Conservation (phyloP, 1,139 yeast species). For the Petasospora fabianii region DNA sequence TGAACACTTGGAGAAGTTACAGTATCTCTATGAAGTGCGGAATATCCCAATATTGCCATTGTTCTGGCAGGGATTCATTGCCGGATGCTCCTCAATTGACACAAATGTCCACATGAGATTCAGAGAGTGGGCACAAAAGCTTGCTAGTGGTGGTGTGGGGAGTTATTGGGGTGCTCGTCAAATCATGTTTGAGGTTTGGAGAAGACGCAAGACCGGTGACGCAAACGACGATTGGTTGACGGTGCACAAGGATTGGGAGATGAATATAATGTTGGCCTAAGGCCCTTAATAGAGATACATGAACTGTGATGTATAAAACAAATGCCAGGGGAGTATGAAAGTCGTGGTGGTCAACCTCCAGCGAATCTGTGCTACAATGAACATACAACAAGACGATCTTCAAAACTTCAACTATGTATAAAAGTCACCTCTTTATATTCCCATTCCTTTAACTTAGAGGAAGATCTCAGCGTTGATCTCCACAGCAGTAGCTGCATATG, state of each 20-base stretch:
- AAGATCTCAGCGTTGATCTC: constrained; percentile 89
- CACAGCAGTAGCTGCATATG: constrained; percentile 87
- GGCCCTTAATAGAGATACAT: no score
- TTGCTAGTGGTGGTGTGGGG: constrained; percentile 72
- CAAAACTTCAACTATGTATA: no score
- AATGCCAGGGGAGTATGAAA: no score
- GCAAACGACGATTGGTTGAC: constrained; percentile 72
- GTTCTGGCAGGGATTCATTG: constrained; percentile 87
- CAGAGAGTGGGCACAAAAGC: constrained; percentile 77
- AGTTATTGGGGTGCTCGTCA: constrained; percentile 85
- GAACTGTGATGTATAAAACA: no score
- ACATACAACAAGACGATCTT: no score
- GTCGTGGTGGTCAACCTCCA: no score
- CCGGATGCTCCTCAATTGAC: constrained; percentile 78
- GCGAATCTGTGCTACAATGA: no score
- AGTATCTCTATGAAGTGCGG: constrained; percentile 49
- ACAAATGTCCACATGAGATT: constrained; percentile 58
- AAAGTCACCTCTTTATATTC: no score
- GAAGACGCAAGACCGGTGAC: constrained; percentile 59
- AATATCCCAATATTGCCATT: constrained; percentile 67
- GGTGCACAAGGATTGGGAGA: constrained; percentile 79
- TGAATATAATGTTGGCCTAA: constrained; percentile 67
- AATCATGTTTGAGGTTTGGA: constrained; percentile 85
- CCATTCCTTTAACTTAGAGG: no score
- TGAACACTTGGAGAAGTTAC: constrained; percentile 62